phyloP scores from a whole-genome alignment of 331 rosid species.

The Dryas integrifolia region DNA sequence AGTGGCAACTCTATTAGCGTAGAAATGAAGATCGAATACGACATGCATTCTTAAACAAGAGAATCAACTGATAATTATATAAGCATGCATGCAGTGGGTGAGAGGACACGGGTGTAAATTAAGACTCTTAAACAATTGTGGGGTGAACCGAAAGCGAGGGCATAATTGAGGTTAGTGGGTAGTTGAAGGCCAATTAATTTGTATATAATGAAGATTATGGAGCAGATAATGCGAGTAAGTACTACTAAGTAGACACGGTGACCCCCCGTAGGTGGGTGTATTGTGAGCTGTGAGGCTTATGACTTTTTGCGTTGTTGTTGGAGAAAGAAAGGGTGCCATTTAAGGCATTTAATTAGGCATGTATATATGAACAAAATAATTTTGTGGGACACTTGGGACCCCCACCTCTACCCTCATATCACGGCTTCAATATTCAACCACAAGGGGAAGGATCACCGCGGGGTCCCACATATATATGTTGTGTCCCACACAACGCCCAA shows the following conservation, averaged over 20 bases:
- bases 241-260: constrained; percentile 17
- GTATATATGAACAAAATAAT: background rate
- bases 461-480: background rate
- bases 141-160: constrained; percentile 11
- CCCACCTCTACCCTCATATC: background rate
- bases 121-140: background rate
- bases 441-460: background rate
- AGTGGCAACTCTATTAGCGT: too few relatives aligned
- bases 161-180: constrained; percentile 6
- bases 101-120: background rate
- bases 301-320: constrained; percentile 15
- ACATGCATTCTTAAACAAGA: background rate
- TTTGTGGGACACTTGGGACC: background rate
- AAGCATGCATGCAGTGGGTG: constrained; percentile 11
- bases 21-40: background rate
- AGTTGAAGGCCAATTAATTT: constrained; percentile 5
- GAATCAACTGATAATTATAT: background rate
- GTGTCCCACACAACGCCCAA: too few relatives aligned
- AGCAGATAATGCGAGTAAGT: constrained; percentile 6
- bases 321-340: constrained; percentile 25
- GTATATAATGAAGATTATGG: constrained; percentile 16
- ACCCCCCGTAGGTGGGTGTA: constrained; percentile 2
- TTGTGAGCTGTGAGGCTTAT: constrained; percentile 26
- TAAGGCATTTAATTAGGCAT: constrained; percentile 13
- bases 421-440: constrained; percentile 5